Evolutionary conservation across 345 rosid genomes (phyloP), one percentile per base, ranked within the genome.

Genomic region (Raphanus raphanistrum): DNA sequence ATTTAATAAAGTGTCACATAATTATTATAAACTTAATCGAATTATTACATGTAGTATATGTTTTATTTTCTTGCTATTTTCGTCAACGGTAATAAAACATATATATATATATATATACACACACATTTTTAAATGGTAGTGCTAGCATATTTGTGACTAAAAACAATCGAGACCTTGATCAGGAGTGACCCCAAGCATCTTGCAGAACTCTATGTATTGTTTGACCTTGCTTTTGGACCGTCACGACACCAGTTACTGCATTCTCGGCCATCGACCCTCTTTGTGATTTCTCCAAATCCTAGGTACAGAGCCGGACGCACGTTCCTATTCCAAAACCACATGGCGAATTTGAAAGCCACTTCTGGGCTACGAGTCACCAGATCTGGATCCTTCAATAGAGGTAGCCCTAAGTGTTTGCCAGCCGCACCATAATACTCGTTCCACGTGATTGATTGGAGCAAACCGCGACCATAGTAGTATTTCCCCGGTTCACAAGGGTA

Each of bases 241-340:
- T 12, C 55, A 8, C 78, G 77, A 10, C 75, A 75, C 55, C 66
- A 63, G 5, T 86, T 83, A 29, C 68, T 9, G 16, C 88, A 88
- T 62, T 85, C 89, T 4, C 82, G 83, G n/a, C 75, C 75, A 43
- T 87, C 83, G 15, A 87, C 69, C 58, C 78, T 80, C 70, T 8
- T 68, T 28, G 75, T 82, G 11, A 78, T 84, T 3, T 76, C 81
- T 8, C 88, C 86, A 17, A 86, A 79, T 13, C 88, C 88, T 71
- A 77, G 78, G 54, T 68, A 60, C 8, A 84, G 12, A 5, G 75
- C 75, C 3, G 86, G 72, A 55, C 76, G 86, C 67, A 73, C 82
- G 5, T 83, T 84, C 63, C 62, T 75, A 76, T 76, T 85, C 90
- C 88, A 87, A 45, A 76, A 87, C 88, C 88, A 87, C 54, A 87